phyloP scores from a whole-genome alignment of 192 early-diverging fungal species.

The Backusella tuberculispora region DNA sequence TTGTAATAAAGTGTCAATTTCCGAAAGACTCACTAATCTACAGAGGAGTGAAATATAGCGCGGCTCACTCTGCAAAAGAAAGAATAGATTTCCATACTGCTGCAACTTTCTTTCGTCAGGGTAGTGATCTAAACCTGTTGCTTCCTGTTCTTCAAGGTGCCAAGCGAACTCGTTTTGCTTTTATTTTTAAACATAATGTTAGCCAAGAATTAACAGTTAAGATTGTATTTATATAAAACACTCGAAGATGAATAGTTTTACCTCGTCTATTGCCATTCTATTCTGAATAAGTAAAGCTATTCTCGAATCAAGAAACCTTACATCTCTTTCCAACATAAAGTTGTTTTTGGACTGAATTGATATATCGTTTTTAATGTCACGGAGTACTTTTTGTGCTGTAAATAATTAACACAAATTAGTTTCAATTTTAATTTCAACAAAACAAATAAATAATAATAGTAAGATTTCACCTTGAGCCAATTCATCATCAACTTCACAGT shows the following conservation, averaged over 20 bases:
- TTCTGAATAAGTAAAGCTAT: constrained; percentile 94
- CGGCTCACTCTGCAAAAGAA: constrained; percentile 87
- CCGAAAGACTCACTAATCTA: constrained; percentile 78
- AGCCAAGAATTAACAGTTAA: not conserved
- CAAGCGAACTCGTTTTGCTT: constrained; percentile 78
- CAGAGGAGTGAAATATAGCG: constrained; percentile 85
- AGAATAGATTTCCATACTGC: constrained; percentile 93
- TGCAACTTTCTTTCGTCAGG: constrained; percentile 80
- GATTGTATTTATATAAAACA: constrained; percentile 18
- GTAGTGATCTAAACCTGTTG: constrained; percentile 38
- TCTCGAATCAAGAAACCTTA: constrained; percentile 87
- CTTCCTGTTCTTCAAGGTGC: constrained; percentile 68
- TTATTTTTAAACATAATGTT: not conserved
- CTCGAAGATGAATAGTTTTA: constrained; percentile 37
- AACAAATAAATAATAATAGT: constrained; percentile 4
- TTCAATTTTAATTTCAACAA: constrained; percentile 9
- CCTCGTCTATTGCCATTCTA: constrained; percentile 90
- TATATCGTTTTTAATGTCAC: constrained; percentile 86
- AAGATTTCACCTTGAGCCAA: constrained; percentile 77
- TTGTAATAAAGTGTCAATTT: constrained; percentile 91
- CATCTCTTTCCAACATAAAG: constrained; percentile 92
- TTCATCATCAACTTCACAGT: constrained; percentile 92
- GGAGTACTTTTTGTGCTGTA: constrained; percentile 78
- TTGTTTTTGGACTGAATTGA: constrained; percentile 96
- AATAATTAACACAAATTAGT: constrained; percentile 17